phyloP scores from a whole-genome alignment of 2,329 filamentous ascomycete species.

The Tolypocladium ovalisporum region DNA sequence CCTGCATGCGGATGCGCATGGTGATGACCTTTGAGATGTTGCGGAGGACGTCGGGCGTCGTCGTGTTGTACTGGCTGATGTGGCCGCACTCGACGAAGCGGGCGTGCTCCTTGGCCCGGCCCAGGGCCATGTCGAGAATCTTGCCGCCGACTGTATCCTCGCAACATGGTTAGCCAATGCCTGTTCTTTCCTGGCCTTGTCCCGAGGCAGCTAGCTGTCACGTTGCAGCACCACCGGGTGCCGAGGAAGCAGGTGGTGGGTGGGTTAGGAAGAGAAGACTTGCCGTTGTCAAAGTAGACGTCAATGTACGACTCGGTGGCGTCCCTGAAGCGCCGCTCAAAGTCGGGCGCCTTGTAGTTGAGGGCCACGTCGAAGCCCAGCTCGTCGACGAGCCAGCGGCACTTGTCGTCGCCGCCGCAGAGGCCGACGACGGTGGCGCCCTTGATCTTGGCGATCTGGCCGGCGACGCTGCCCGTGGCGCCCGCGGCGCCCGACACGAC shows the following conservation, averaged over 20 bases:
- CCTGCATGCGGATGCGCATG: slow-evolving; percentile 52
- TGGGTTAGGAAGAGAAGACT: background rate
- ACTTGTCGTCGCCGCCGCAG: slow-evolving; percentile 57
- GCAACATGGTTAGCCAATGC: no score
- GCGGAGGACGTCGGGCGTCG: slow-evolving; percentile 42
- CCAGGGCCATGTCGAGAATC: slow-evolving; percentile 55
- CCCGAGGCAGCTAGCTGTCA: no score
- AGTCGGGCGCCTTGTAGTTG: slow-evolving; percentile 58
- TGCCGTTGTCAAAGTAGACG: slow-evolving; percentile 60
- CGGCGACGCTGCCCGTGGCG: slow-evolving; percentile 65
- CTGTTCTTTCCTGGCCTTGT: no score
- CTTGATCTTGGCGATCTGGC: slow-evolving; percentile 67
- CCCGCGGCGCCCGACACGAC: slow-evolving; percentile 71
- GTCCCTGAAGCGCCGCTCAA: slow-evolving; percentile 46
- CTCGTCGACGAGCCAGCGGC: slow-evolving; percentile 50
- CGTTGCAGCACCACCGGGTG: no score
- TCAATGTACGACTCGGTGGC: slow-evolving; percentile 51
- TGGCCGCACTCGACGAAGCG: slow-evolving; percentile 62
- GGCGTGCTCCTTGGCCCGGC: slow-evolving; percentile 48
- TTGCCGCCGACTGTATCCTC: slow-evolving; percentile 51
- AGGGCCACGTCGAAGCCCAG: slow-evolving; percentile 57
- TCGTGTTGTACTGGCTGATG: slow-evolving; percentile 59
- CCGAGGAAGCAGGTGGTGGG: no score
- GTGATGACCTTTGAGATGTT: slow-evolving; percentile 40
- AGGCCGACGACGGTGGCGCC: slow-evolving; percentile 53